phyloP scores from a whole-genome alignment of 805 yeast species.

The Scheffersomyces lignosus region DNA sequence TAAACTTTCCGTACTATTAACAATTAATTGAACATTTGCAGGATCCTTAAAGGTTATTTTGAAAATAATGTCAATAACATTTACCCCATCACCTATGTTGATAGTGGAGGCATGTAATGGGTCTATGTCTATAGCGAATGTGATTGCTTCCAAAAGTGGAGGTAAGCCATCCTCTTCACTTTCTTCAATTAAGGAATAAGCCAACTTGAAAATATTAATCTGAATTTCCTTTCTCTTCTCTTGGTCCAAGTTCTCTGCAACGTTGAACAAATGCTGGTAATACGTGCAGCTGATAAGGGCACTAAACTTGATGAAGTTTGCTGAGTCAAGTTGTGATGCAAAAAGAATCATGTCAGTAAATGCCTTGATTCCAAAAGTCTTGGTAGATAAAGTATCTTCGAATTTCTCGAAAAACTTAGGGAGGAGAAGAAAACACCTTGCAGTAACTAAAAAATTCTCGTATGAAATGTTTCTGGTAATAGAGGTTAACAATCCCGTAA shows the following conservation, averaged over 20 bases:
- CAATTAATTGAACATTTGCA: constrained; percentile 65
- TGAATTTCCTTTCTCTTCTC: constrained; percentile 22
- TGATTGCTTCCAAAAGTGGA: constrained; percentile 67
- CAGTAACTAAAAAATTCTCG: constrained; percentile 38
- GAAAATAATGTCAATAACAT: constrained; percentile 58
- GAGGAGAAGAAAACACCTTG: constrained; percentile 50
- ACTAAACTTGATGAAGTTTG: constrained; percentile 26
- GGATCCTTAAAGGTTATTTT: constrained; percentile 70
- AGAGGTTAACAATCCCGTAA: constrained; percentile 8
- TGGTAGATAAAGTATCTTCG: constrained; percentile 30
- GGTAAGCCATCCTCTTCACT: constrained; percentile 82
- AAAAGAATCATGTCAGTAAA: constrained; percentile 27
- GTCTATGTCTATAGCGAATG: constrained; percentile 49
- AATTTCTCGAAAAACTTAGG: constrained; percentile 62
- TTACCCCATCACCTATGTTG: constrained; percentile 15
- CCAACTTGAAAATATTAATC: constrained; percentile 35
- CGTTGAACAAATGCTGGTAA: constrained; percentile 36
- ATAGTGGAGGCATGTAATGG: constrained; percentile 22
- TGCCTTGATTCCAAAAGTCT: constrained; percentile 29
- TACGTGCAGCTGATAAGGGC: constrained; percentile 54
- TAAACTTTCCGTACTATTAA: constrained; percentile 70
- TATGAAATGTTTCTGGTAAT: constrained; percentile 6
- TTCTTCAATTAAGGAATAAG: constrained; percentile 50
- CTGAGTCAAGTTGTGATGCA: constrained; percentile 13
- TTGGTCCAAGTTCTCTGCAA: constrained; percentile 9